Evolutionary conservation across 75 land plant genomes (phyloP), one percentile per base, ranked within the genome.

Genomic region (Cupressus sempervirens): DNA sequence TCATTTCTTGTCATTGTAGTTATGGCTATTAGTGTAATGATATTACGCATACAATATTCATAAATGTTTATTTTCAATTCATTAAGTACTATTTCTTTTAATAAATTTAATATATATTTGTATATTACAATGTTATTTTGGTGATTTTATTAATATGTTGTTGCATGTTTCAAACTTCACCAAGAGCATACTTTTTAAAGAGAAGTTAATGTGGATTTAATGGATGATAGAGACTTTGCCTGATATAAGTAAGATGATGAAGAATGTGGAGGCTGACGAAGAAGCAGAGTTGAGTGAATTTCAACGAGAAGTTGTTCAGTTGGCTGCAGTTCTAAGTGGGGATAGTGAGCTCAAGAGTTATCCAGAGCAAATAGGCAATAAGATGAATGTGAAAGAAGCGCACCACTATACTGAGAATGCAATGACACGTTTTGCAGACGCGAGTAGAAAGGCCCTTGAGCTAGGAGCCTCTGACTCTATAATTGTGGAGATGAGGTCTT

Each of bases 311-410:
- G 68, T 97, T 58, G 92, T 97, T 14, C 92, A 95, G 36, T 74
- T 97, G 75, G 98, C 96, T 30, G 92, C 96, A 1, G 94, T 91
- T 56, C 85, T 97, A 4, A 93, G 87, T 35, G 98, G 99, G 0
- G 98, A 94, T 30, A 32, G 54, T 53, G 45, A 5, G 1, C 83
- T 82, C 10, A 53, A 34, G 26, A 82, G 62, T 50, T 82, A 32
- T 50, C 56, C 58, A 2, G 50, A 43, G 81, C 26, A 45, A 43
- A 79, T 79, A 18, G 81, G 48, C 20, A 40, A n/a, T 23, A 23
- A 1, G 30, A 79, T 79, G 81, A 79, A 43, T 6, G 81, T 79
- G 50, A 79, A 26, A n/a, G 41, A 79, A 1, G 81, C 81, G 0
- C 30, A 11, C 4, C 50, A 26, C 0, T 79, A 79, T 43, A 26